Percentiles rank a stretch among this genome's conserved stretches.
phyloP scores from a whole-genome alignment of 805 yeast genomes.

The Candida jianshihensis region DNA sequence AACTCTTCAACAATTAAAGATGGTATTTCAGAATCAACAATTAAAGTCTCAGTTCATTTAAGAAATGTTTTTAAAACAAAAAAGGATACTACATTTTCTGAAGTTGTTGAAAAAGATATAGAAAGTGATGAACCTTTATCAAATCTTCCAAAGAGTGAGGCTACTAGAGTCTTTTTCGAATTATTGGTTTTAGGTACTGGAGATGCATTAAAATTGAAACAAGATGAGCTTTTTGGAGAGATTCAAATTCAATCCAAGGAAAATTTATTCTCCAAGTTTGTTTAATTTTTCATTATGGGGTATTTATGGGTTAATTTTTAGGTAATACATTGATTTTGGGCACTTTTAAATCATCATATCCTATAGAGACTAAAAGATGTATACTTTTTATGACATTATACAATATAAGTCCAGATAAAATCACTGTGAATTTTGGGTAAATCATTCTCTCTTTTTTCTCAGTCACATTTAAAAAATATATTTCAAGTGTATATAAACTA shows the following conservation, averaged over 20 bases:
- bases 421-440: too few relatives aligned
- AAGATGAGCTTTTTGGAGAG: conserved; percentile 52
- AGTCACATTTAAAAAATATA: too few relatives aligned
- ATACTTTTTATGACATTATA: too few relatives aligned
- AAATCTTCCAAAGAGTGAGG: conserved; percentile 42
- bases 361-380: too few relatives aligned
- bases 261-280: conserved; percentile 25
- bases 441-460: too few relatives aligned
- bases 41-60: conserved; percentile 44
- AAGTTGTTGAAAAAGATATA: conserved; percentile 29
- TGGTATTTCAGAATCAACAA: conserved; percentile 41
- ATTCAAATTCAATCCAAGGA: conserved; percentile 38
- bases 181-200: conserved; percentile 73
- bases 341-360: too few relatives aligned
- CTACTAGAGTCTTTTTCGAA: conserved; percentile 74
- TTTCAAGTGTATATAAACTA: too few relatives aligned
- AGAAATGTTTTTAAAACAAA: conserved; percentile 26
- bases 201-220: conserved; percentile 60
- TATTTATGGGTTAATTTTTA: too few relatives aligned
- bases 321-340: too few relatives aligned
- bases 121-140: conserved; percentile 25
- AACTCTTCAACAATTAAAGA: conserved; percentile 14
- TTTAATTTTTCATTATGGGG: background rate
- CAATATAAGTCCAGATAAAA: too few relatives aligned
- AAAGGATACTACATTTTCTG: conserved; percentile 26